A percentile compares a stretch with the other conserved stretches of the same genome.
phyloP scores from a whole-genome alignment of 2,329 filamentous ascomycete genomes.

The Penicillium concentricum region DNA sequence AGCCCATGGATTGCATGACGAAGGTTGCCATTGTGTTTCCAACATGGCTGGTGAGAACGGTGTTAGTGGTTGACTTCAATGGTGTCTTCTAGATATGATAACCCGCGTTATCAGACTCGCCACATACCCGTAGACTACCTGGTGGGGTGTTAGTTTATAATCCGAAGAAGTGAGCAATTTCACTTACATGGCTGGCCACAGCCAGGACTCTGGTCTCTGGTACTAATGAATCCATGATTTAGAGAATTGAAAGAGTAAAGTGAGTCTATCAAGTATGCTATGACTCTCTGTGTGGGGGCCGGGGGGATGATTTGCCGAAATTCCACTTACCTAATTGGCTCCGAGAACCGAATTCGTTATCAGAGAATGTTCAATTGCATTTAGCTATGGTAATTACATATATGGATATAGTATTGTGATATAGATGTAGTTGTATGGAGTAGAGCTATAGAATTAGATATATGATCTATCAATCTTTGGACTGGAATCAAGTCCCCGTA shows the following conservation, averaged over 20 bases:
- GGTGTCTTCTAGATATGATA: constrained; percentile 6
- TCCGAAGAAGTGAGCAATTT: constrained; percentile 35
- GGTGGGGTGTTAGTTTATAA: constrained; percentile 13
- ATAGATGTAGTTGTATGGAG: too few species aligned
- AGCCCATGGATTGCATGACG: constrained; percentile 88
- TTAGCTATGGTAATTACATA: neutral
- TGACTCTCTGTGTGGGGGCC: constrained; percentile 14
- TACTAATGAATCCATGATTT: constrained; percentile 44
- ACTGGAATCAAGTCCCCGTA: too few species aligned
- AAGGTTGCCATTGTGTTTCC: constrained; percentile 97
- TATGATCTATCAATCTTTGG: too few species aligned
- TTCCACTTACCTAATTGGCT: constrained; percentile 23
- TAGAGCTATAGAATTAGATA: too few species aligned
- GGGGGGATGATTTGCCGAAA: constrained; percentile 9
- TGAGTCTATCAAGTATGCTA: neutral
- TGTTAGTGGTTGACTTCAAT: constrained; percentile 13
- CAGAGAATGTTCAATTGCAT: neutral
- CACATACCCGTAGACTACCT: constrained; percentile 38
- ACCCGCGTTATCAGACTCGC: constrained; percentile 1
- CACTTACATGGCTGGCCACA: constrained; percentile 84
- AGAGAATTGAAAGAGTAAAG: constrained; percentile 1
- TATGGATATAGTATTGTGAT: too few species aligned
- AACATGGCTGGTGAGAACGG: constrained; percentile 68
- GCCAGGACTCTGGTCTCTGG: constrained; percentile 73
- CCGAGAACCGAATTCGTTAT: neutral